These are phyloP conservation scores for Ramaria sp. DNA, from an alignment of 768 basidiomycete genomes.

Conservation along the genomic window DNA sequence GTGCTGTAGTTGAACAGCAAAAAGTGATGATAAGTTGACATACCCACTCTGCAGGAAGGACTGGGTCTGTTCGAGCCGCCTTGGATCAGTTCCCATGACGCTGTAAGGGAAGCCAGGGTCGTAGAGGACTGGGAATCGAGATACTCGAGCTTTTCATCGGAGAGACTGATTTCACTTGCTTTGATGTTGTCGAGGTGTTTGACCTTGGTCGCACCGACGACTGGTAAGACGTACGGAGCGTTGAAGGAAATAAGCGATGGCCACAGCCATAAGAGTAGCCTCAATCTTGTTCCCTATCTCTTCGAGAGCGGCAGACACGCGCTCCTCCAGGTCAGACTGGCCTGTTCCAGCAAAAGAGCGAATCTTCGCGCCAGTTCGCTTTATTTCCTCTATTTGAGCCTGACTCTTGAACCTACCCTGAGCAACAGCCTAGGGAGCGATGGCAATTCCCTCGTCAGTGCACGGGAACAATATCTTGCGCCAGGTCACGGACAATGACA, in stretches of 20 bases:
- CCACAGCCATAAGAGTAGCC: conserved; percentile 1
- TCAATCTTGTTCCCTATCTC: conserved; percentile 11
- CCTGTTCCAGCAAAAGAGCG: neutral
- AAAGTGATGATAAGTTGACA: too few species aligned
- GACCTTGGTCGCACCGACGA: conserved; percentile 17
- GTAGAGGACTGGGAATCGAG: conserved; percentile 6
- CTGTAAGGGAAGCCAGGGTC: conserved; percentile 9
- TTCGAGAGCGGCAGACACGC: conserved; percentile 10
- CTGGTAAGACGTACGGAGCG: conserved; percentile 19
- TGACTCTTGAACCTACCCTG: conserved; percentile 31
- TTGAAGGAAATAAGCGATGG: conserved; percentile 16
- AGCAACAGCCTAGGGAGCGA: conserved; percentile 35
- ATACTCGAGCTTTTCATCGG: conserved; percentile 8
- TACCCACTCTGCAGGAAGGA: neutral
- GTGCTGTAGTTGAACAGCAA: too few species aligned
- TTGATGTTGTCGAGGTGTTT: conserved; percentile 16
- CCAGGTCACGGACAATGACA: conserved; percentile 25
- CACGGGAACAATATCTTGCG: conserved; percentile 33
- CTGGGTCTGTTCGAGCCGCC: neutral
- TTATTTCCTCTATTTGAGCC: conserved; percentile 23
- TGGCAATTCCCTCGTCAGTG: conserved; percentile 21
- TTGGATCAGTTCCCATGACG: neutral
- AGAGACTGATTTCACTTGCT: conserved; percentile 6
- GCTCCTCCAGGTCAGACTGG: conserved; percentile 8
- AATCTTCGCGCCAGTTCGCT: conserved; percentile 2